Conservation (phyloP, 2,329 filamentous ascomycete species). For the Coniella vitis region DNA sequence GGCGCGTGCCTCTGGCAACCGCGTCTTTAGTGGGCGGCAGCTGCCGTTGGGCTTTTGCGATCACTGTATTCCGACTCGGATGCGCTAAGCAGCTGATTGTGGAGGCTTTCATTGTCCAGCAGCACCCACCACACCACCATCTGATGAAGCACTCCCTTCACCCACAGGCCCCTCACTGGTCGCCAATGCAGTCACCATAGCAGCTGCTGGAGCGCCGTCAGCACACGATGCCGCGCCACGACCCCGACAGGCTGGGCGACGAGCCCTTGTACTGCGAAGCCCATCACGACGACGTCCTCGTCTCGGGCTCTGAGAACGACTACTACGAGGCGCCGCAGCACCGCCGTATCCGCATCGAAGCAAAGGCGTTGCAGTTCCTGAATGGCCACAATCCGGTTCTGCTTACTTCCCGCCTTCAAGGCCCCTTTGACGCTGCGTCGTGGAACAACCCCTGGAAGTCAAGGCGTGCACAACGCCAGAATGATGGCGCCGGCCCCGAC, state of each 20-base stretch:
- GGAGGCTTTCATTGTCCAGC: not conserved
- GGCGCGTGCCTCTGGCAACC: slow-evolving; percentile 6
- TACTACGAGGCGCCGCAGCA: slow-evolving; percentile 39
- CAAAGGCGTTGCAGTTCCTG: slow-evolving; percentile 51
- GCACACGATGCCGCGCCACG: slow-evolving; percentile 9
- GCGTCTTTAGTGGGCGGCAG: not conserved
- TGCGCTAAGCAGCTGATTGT: no score
- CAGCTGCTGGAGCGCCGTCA: not conserved
- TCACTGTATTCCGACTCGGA: not conserved
- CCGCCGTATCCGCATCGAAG: slow-evolving; percentile 49
- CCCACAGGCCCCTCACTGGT: not conserved
- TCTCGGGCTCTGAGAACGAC: slow-evolving; percentile 51
- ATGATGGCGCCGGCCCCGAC: not conserved
- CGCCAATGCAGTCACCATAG: not conserved
- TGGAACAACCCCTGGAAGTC: slow-evolving; percentile 49
- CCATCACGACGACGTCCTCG: slow-evolving; percentile 40
- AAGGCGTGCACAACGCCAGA: slow-evolving; percentile 15
- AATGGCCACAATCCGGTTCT: slow-evolving; percentile 49
- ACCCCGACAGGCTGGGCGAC: slow-evolving; percentile 16
- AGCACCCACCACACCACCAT: not conserved
- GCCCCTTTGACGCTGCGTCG: slow-evolving; percentile 48
- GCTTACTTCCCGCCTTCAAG: slow-evolving; percentile 52
- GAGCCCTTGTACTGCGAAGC: slow-evolving; percentile 44
- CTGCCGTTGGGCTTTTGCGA: no score
- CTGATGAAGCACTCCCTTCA: not conserved